Evolutionary conservation across 352 stramenopile species (phyloP), one percentile per base, ranked within the genome.

Genomic region (Aphanomyces stellatus): DNA sequence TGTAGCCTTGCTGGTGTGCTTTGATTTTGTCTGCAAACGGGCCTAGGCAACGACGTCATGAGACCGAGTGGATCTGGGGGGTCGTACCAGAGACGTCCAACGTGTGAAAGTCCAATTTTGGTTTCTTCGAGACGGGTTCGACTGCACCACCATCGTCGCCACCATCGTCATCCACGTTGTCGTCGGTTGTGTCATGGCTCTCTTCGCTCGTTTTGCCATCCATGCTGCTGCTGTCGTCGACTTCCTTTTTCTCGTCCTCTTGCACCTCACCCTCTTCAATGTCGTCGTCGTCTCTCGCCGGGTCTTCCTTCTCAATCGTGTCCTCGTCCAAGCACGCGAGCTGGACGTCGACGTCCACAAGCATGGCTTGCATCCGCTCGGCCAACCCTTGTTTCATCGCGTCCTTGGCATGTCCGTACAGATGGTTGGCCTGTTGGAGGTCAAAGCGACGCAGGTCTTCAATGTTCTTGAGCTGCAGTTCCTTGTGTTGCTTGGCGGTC

Each of bases 401-500:
- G 27, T 80, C 71, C 53, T 88, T 84, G 27, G 74, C 79, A 51
- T 88, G 75, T 60, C 86, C 55, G 74, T 78, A 91, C 35, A 93
- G 69, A 64, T 93, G 74, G 30, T 88, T 69, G 0, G 82, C 82
- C 22, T 76, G 76, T 67, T 93, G 82, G 30, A 89, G 74, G 53
- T 91, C 82, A 69, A 90, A 91, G n/a, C 74, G 77, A 63, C 88
- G 86, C 13, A 93, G 73, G 40, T 93, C 82, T 51, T 88, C 70
- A 49, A 76, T 80, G 72, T 93, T 93, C 67, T 89, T 90, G n/a
- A 93, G 72, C 73, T 93, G 85, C 28, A 93, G 69, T 59, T 86
- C 87, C 69, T 89, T 88, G 73, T 93, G 85, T 69, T 86, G 81
- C 69, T 91, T 80, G 2, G 85, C 85, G 0, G 74, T 85, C 66